Percentiles rank a stretch among this genome's conserved stretches.
Conservation (phyloP, 306 rosid species). For the Astragalus glycyphyllos region DNA sequence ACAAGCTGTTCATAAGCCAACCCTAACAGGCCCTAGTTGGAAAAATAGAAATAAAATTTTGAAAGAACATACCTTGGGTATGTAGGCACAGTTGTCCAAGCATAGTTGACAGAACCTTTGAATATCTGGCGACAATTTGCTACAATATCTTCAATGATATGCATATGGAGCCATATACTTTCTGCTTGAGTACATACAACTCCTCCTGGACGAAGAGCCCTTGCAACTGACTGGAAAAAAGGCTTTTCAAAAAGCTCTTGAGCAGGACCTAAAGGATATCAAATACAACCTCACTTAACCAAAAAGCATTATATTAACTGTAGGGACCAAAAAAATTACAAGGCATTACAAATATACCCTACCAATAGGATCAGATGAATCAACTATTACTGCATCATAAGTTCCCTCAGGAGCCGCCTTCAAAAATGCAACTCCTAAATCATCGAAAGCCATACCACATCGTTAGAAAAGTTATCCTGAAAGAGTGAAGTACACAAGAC, state of each 20-base stretch:
- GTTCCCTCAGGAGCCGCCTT: conserved; percentile 87
- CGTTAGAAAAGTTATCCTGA: conserved; percentile 15
- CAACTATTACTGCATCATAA: conserved; percentile 93
- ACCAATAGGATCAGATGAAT: conserved; percentile 98
- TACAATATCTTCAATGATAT: conserved; percentile 87
- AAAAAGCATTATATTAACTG: neutral
- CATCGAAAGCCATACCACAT: conserved; percentile 41
- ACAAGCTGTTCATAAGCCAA: too few relatives aligned
- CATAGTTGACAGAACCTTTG: conserved; percentile 96
- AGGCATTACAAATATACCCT: conserved; percentile 16
- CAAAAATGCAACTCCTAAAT: conserved; percentile 89
- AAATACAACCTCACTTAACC: conserved; percentile 23
- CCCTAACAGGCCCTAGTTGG: neutral
- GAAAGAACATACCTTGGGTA: conserved; percentile 75
- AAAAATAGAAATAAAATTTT: neutral
- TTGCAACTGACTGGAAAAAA: conserved; percentile 75
- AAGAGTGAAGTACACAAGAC: neutral
- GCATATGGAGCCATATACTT: conserved; percentile 99
- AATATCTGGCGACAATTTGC: conserved; percentile 83
- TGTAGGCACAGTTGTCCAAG: conserved; percentile 99
- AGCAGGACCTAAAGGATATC: conserved; percentile 78
- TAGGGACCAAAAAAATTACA: neutral
- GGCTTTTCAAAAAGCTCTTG: conserved; percentile 99
- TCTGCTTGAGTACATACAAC: conserved; percentile 98
- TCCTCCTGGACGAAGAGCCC: conserved; percentile 97